These are phyloP conservation scores for Fistulifera solaris DNA, from an alignment of 108 stramenopile species.

Conservation along the genomic window DNA sequence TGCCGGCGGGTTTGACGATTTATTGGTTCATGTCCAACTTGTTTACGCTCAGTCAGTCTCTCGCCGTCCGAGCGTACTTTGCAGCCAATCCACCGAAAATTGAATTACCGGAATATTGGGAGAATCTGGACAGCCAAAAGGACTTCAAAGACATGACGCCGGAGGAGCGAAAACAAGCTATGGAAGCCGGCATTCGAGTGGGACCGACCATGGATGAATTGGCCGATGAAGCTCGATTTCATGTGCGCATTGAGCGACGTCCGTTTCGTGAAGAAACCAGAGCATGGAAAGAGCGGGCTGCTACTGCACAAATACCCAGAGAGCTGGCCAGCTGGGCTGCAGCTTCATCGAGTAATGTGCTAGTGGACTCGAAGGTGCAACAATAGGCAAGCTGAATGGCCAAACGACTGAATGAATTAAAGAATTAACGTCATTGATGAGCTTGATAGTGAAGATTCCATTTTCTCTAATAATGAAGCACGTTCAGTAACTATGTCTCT, in stretches of 20 bases:
- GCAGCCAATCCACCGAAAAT: slow-evolving; percentile 75
- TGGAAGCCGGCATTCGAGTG: slow-evolving; percentile 59
- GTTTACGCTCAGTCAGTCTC: slow-evolving; percentile 73
- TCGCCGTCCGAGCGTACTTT: slow-evolving; percentile 66
- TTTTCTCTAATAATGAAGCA: too few relatives aligned
- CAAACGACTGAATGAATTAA: too few relatives aligned
- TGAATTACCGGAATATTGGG: slow-evolving; percentile 83
- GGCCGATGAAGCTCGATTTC: slow-evolving; percentile 61
- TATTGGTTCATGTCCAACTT: slow-evolving; percentile 94
- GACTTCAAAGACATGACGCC: slow-evolving; percentile 58
- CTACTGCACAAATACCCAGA: too few relatives aligned
- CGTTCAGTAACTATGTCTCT: too few relatives aligned
- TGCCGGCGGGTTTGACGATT: slow-evolving; percentile 92
- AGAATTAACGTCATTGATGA: too few relatives aligned
- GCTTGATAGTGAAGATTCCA: too few relatives aligned
- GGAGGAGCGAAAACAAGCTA: slow-evolving; percentile 68
- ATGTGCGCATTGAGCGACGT: slow-evolving; percentile 60
- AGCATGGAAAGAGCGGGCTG: slow-evolving; percentile 26
- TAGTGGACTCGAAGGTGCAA: too few relatives aligned
- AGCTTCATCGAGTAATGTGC: too few relatives aligned
- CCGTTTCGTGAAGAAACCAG: slow-evolving; percentile 42
- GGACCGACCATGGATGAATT: slow-evolving; percentile 66
- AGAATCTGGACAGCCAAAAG: slow-evolving; percentile 43
- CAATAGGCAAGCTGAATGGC: too few relatives aligned
- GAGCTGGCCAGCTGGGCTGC: too few relatives aligned